These are phyloP conservation scores for Nepenthes alata DNA, from an alignment of 179 eudicot genomes.

Conservation along the genomic window DNA sequence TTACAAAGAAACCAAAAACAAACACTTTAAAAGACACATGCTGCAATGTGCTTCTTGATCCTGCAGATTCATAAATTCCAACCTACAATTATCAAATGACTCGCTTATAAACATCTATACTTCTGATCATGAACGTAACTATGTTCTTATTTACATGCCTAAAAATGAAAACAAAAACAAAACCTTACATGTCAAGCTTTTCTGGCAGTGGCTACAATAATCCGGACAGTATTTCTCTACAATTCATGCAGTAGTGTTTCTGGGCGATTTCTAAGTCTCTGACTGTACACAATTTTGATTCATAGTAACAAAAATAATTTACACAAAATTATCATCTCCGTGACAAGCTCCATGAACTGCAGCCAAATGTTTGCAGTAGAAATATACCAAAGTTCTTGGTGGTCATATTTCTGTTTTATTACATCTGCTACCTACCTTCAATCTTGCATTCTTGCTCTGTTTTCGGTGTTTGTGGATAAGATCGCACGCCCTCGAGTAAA, in stretches of 20 bases:
- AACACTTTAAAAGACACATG: no score
- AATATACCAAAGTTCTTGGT: slow-evolving; percentile 4
- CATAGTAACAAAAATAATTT: slow-evolving; percentile 1
- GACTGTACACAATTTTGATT: slow-evolving; percentile 8
- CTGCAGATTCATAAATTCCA: background rate
- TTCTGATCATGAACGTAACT: no score
- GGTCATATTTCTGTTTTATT: slow-evolving; percentile 1
- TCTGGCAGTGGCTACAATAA: no score
- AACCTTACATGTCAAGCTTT: no score
- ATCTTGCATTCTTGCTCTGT: slow-evolving; percentile 18
- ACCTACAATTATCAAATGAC: background rate
- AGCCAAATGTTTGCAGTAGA: slow-evolving; percentile 9
- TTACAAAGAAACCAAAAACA: no score
- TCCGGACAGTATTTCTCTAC: background rate
- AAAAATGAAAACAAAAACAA: no score
- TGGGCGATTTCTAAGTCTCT: no score
- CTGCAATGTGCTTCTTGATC: background rate
- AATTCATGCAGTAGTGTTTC: background rate
- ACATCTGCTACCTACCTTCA: slow-evolving; percentile 17
- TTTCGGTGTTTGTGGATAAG: slow-evolving; percentile 23
- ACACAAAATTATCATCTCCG: slow-evolving; percentile 18
- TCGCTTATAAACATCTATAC: no score
- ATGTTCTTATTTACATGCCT: no score
- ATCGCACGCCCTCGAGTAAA: slow-evolving; percentile 42
- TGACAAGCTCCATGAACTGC: slow-evolving; percentile 6